Evolutionary conservation across 2,329 filamentous ascomycete genomes (phyloP).

Genomic region (Xylariaceae sp.): DNA sequence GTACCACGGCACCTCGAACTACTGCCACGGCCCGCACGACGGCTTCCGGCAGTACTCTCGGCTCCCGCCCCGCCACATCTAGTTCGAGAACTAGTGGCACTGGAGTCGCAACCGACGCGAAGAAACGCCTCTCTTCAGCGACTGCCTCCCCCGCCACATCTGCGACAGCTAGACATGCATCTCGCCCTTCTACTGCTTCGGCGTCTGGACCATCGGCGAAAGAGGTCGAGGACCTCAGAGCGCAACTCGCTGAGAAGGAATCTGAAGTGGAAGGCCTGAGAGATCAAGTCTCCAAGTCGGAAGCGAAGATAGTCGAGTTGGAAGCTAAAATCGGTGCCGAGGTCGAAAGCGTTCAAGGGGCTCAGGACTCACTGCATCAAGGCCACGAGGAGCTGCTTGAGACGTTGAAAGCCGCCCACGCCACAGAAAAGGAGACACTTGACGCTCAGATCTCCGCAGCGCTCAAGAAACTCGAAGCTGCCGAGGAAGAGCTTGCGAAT

Average conservation of each 20-base stretch:
- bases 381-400: conserved; percentile 44
- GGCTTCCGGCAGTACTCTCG: conserved; percentile 32
- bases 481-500: conserved; percentile 46
- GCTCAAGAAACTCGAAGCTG: conserved; percentile 45
- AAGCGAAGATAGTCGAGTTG: conserved; percentile 51
- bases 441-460: conserved; percentile 44
- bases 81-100: conserved; percentile 33
- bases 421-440: conserved; percentile 42
- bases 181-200: conserved; percentile 38
- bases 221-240: conserved; percentile 55
- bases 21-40: conserved; percentile 32
- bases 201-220: conserved; percentile 40
- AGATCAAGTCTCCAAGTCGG: conserved; percentile 48
- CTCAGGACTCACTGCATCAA: conserved; percentile 38
- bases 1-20: conserved; percentile 30
- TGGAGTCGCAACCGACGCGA: conserved; percentile 42
- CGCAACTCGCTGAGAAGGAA: conserved; percentile 54
- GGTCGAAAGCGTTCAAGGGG: conserved; percentile 31
- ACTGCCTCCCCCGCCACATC: conserved; percentile 35
- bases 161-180: conserved; percentile 36
- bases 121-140: conserved; percentile 53
- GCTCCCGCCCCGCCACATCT: conserved; percentile 21
- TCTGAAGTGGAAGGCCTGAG: conserved; percentile 52
- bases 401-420: conserved; percentile 45
- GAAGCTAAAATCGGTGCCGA: conserved; percentile 45